Conservation (phyloP, 208 protist species). For the Leishmania aethiopica region DNA sequence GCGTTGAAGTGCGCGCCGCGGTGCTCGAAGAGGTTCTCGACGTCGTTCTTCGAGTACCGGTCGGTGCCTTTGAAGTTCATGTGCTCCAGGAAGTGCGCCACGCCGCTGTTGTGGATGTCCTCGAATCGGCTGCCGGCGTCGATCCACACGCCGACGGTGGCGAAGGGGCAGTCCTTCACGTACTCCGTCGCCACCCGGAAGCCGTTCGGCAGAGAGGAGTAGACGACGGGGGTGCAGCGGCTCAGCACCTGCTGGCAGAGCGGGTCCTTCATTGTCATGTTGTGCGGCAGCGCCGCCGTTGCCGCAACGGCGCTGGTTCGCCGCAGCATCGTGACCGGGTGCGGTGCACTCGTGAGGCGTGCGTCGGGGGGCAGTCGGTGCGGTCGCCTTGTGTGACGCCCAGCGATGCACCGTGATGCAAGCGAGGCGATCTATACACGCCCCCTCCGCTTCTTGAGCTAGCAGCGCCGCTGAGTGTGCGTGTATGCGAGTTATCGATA, state of each 20-base stretch:
- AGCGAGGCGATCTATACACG: too few relatives aligned
- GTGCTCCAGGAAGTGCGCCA: conserved; percentile 99
- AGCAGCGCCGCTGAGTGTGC: too few relatives aligned
- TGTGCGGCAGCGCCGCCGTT: conserved; percentile 32
- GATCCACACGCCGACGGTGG: conserved; percentile 98
- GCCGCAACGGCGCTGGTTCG: conserved; percentile 6
- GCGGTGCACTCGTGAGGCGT: background rate
- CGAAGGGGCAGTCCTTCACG: conserved; percentile 86
- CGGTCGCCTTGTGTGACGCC: too few relatives aligned
- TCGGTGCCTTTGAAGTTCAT: conserved; percentile 99
- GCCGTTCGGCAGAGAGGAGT: conserved; percentile 95
- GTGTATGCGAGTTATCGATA: background rate
- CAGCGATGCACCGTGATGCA: too few relatives aligned
- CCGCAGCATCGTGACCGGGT: conserved; percentile 10
- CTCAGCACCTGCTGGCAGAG: conserved; percentile 49
- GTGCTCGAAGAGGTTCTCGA: conserved; percentile 96
- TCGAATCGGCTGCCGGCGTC: conserved; percentile 97
- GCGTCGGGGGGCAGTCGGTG: background rate
- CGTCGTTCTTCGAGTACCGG: conserved; percentile 86
- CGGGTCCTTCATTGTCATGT: conserved; percentile 59
- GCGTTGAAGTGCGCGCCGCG: conserved; percentile 98
- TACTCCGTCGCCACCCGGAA: conserved; percentile 97
- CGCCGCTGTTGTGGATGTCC: conserved; percentile 96
- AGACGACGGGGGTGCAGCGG: conserved; percentile 82
- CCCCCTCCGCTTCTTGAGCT: too few relatives aligned